These are phyloP conservation scores for Allium fistulosum DNA, from an alignment of 106 monocot species.

Conservation along the genomic window DNA sequence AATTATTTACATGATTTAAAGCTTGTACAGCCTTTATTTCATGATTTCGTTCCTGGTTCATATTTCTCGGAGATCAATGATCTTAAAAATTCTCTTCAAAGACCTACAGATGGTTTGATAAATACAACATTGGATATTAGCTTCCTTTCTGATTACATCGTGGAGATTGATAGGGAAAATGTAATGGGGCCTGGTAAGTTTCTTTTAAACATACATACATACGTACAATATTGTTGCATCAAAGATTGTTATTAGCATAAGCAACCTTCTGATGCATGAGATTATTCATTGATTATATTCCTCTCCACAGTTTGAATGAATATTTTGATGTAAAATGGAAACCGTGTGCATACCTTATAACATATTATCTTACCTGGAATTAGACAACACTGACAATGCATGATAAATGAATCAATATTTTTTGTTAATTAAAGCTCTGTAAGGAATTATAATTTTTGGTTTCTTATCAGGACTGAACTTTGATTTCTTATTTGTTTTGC, in stretches of 20 bases:
- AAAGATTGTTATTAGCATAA: neutral
- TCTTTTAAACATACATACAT: neutral
- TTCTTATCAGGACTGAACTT: neutral
- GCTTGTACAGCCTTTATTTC: constrained; percentile 77
- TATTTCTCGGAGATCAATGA: constrained; percentile 45
- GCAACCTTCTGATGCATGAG: neutral
- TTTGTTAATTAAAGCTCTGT: neutral
- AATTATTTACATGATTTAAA: constrained; percentile 45
- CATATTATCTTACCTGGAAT: too few relatives aligned
- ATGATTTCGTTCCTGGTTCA: constrained; percentile 84
- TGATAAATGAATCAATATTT: neutral
- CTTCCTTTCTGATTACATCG: constrained; percentile 89
- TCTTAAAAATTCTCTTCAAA: constrained; percentile 70
- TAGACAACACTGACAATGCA: neutral
- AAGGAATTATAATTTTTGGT: neutral
- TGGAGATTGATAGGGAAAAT: constrained; percentile 73
- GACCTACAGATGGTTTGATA: constrained; percentile 53
- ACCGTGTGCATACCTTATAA: neutral
- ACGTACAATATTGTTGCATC: neutral
- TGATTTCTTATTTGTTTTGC: too few relatives aligned
- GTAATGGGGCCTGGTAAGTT: constrained; percentile 59
- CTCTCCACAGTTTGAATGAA: too few relatives aligned
- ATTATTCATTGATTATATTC: neutral
- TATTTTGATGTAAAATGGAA: neutral
- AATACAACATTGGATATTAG: constrained; percentile 76